Evolutionary conservation across 2,329 filamentous ascomycete genomes (phyloP), one percentile per base, ranked within the genome.

Genomic region (Calonectria pseudoreteaudii): DNA sequence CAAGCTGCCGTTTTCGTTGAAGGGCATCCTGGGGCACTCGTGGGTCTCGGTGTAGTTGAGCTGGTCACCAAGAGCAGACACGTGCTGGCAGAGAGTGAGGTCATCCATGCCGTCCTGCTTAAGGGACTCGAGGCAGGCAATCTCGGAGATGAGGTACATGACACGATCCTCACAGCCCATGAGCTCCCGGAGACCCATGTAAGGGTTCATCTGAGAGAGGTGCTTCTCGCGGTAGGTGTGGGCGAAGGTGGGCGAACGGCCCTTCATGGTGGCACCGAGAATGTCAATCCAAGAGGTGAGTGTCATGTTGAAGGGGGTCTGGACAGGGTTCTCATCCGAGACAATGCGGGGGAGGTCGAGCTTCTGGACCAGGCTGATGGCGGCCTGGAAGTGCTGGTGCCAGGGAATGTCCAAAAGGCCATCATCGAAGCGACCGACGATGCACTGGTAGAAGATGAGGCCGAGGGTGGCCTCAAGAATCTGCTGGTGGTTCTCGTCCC

Each of bases 91-190:
- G 56, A 98, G 91, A 66, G 92, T 91, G 77, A 97, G 93, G 81
- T 97, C 93, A 79, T 98, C 94, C 87, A 97, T 95, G 79, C 94
- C 94, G 74, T 94, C 92, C 49, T 89, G 87, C 88, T 97, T 97
- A 76, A 98, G 91, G 4, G 94, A 94, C 84, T 98, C 97, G 68
- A 99, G 92, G 85, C 97, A 98, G 69, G 96, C 95, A 80, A 98
- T 98, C 86, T 99, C 97, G 2, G 95, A 98, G 83, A 99, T 98
- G 80, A 98, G 89, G 85, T 98, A 98, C 95, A 99, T 98, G 85
- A 98, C 94, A 28, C 93, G 92, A 86, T 99, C 97, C 77, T 98
- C 96, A 84, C 97, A 98, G 79, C 97, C 97, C 96, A 98, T 98
- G 66, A 98, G 90, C 87, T 98, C 95, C 68, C 94, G 93, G 47